Base-by-base conservation (phyloP, 768 basidiomycete genomes). In the Russula dissimulans region DNA sequence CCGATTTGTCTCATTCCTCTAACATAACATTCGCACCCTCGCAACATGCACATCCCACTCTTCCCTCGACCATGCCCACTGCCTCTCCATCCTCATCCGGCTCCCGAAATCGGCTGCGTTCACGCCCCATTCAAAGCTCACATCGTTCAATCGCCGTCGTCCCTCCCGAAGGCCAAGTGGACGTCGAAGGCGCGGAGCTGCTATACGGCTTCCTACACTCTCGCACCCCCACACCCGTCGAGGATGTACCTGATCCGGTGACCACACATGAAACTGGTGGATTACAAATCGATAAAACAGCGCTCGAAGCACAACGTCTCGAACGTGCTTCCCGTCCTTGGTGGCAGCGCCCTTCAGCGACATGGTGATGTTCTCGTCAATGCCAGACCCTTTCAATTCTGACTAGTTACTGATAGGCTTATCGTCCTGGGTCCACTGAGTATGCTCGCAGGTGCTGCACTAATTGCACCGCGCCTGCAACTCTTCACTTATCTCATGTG, bases 401-500 rank as follows among this genome's bases (percentile, higher is more conserved):
- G 18, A 45, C 42, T 17, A 42, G 31, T 15, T 9, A 14, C 34
- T 36, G 22, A 11, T 47, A 91, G 90, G 88, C 69, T 89, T 42
- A 63, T 91, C 14, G 68, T 72, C 14, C 67, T 77, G 6, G 68
- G 82, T 29, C 83, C 85, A 12, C 69, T 90, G 52, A 72, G 78
- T 12, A 75, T 83, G 2, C 76, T 84, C 8, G 84, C 81, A 3
- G 76, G 72, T 68, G 71, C 82, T 4, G 75, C 83, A 3, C 81
- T 84, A 0, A 66, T 85, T 8, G 89, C 89, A 0, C 87, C 90
- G 8, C 80, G 81, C 49, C 78, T 91, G 49, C 85, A 89, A 68
- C 74, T 92, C 46, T 88, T 83, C 71, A 89, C 86, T n/a, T 69
- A 77, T 26, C 81, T 91, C 11, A 87, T 77, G 18, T 93, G 91